Evolutionary conservation across 2,329 filamentous ascomycete species (phyloP).

Genomic region (Cladosporium sp.): DNA sequence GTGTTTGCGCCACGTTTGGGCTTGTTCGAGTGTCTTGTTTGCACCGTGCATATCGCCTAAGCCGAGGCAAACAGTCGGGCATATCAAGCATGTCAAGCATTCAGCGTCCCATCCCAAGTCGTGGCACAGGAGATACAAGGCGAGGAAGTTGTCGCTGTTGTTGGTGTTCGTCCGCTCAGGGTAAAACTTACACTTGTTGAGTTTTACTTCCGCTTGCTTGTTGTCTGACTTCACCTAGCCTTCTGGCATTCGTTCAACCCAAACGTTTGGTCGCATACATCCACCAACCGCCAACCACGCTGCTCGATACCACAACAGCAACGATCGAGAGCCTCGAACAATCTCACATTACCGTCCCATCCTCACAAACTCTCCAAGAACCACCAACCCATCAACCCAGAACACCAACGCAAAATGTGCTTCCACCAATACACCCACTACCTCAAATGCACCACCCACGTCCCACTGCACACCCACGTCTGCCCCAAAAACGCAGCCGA

Average conservation of each 20-base stretch:
- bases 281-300: background rate
- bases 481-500: conserved; percentile 33
- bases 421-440: conserved; percentile 38
- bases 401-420: conserved; percentile 27
- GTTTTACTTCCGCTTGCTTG: conserved; percentile 11
- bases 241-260: background rate
- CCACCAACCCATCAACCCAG: background rate
- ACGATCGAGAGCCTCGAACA: background rate
- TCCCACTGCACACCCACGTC: conserved; percentile 35
- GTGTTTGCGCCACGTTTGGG: conserved; percentile 17
- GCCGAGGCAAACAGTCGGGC: conserved; percentile 18
- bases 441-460: conserved; percentile 28
- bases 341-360: background rate
- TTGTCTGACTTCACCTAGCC: background rate
- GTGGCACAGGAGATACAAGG: conserved; percentile 18
- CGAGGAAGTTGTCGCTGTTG: background rate
- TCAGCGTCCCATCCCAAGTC: background rate
- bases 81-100: conserved; percentile 11
- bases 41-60: conserved; percentile 17
- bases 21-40: conserved; percentile 13
- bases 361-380: background rate
- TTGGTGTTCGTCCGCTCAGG: conserved; percentile 1
- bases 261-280: background rate
- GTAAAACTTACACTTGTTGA: background rate
- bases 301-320: background rate